Evolutionary conservation across 2,329 filamentous ascomycete species (phyloP), one percentile per base, ranked within the genome.

Genomic region (Microdochium trichocladiopsis): DNA sequence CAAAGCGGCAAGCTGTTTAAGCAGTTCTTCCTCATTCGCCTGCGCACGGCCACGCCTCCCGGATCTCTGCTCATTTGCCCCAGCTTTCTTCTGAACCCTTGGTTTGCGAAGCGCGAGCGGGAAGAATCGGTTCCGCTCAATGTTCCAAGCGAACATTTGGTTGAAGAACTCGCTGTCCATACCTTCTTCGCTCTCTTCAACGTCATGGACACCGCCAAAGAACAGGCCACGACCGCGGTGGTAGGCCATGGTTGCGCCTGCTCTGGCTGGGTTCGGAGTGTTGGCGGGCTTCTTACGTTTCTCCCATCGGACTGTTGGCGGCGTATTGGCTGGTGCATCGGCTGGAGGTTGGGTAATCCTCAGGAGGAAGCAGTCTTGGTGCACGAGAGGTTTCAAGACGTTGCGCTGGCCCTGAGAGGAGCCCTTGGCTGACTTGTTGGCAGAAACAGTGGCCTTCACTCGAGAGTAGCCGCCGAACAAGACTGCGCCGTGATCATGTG

Each of bases 91-190:
- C 48, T 81, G 80, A 21, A 78, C 74, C 24, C 90, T 84, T 2
- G 90, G 82, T 60, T 90, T 89, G 50, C 92, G 80, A 47, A 97
- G 74, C 10, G 76, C 74, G 47, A 97, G 76, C 2, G 88, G 89
- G 74, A 97, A 96, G 73, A 96, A 97, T 9, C 94, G 80, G 66
- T 99, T 99, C 54, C 93, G 83, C 63, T 97, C 94, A 56, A 96
- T 84, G 64, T 95, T 96, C 90, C 92, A 97, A 4, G 92, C 88
- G 63, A 88, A 95, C 23, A 97, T 72, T 52, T 86, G 82, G 61
- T 96, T 93, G 74, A 97, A 99, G 71, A 99, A 99, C 67, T 96
- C 92, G 64, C 90, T 95, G 51, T 99, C 93, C 59, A 99, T 95
- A 3, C 89, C 91, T 67, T 99, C 94, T 66, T 96, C 92, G 57